Evolutionary conservation across 306 rosid species (phyloP).

Genomic region (Lathyrus tuberosus): DNA sequence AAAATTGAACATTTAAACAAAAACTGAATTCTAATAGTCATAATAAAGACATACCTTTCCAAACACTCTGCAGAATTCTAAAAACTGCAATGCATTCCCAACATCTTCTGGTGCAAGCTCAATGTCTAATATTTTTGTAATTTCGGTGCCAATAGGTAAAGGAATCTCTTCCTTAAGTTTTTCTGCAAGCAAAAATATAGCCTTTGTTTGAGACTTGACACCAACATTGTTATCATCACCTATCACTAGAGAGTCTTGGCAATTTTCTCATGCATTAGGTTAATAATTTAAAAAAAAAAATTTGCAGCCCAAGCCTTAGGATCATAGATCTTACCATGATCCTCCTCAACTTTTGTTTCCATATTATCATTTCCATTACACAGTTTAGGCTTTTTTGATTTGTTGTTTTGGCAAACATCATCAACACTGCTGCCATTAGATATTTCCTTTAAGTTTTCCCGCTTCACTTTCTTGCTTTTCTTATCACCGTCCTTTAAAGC

Average conservation of each 20-base stretch:
- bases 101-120: slow-evolving; percentile 62
- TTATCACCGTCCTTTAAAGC: background rate
- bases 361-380: background rate
- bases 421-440: slow-evolving; percentile 58
- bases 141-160: slow-evolving; percentile 54
- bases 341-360: slow-evolving; percentile 23
- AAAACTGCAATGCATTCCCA: slow-evolving; percentile 74
- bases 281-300: too few species aligned
- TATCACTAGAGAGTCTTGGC: background rate
- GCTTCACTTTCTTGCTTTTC: slow-evolving; percentile 48
- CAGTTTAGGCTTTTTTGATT: slow-evolving; percentile 39
- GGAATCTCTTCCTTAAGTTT: slow-evolving; percentile 39
- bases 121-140: slow-evolving; percentile 53
- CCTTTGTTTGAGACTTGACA: slow-evolving; percentile 17
- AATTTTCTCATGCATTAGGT: background rate
- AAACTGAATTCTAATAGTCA: background rate
- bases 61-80: slow-evolving; percentile 76
- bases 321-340: background rate
- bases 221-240: slow-evolving; percentile 29
- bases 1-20: slow-evolving; percentile 1
- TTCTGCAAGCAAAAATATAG: background rate
- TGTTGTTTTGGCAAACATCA: slow-evolving; percentile 39
- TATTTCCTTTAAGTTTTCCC: slow-evolving; percentile 61
- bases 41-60: slow-evolving; percentile 61
- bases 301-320: too few species aligned